Conservation (phyloP, 2,329 filamentous ascomycete genomes). For the Fusarium stilboides region DNA sequence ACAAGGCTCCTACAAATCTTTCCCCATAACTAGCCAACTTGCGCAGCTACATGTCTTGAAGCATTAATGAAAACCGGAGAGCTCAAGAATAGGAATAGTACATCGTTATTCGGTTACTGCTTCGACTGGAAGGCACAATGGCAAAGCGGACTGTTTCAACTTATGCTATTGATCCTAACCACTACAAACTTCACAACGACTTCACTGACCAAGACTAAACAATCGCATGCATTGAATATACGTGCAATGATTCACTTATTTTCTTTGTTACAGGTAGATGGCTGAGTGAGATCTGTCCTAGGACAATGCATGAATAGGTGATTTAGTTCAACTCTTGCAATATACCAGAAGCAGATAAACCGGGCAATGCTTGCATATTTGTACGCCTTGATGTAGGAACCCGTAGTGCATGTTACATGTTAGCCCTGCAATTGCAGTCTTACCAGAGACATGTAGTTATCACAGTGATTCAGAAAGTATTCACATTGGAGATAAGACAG, state of each 20-base stretch:
- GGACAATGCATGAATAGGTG: background rate
- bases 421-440: slow-evolving; percentile 9
- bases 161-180: too few relatives aligned
- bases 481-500: slow-evolving; percentile 4
- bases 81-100: too few relatives aligned
- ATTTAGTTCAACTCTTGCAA: background rate
- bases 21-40: background rate
- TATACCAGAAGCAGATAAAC: slow-evolving; percentile 2
- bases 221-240: background rate
- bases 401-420: slow-evolving; percentile 10
- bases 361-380: slow-evolving; percentile 3
- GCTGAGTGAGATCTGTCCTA: background rate
- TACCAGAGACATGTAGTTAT: background rate
- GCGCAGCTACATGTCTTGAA: background rate
- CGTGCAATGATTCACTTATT: background rate
- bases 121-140: too few relatives aligned
- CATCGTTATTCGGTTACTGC: too few relatives aligned
- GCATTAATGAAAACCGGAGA: too few relatives aligned
- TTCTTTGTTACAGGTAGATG: background rate
- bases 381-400: slow-evolving; percentile 19
- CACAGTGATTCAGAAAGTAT: slow-evolving; percentile 2
- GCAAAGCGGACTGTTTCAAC: too few relatives aligned
- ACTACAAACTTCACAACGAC: too few relatives aligned
- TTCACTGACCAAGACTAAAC: too few relatives aligned
- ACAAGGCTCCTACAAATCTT: background rate